A percentile compares a stretch with the other conserved stretches of the same genome.
phyloP scores from a whole-genome alignment of 768 basidiomycete genomes.

The Fibroporia radiculosa region DNA sequence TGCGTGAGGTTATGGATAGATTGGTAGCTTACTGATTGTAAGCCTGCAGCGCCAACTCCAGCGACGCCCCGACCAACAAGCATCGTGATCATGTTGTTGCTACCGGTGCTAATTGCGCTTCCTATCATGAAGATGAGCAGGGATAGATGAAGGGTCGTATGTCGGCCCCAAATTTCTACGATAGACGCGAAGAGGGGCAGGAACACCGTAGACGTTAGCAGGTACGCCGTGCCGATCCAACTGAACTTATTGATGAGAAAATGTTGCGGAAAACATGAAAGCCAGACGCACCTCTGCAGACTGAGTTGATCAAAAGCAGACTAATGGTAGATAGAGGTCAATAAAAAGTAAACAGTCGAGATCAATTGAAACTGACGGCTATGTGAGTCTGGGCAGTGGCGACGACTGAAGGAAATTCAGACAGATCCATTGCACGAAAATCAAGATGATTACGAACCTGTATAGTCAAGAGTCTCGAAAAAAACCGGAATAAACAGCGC shows the following conservation, averaged over 20 bases:
- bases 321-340: too few relatives aligned
- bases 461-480: constrained; percentile 34
- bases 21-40: constrained; percentile 30
- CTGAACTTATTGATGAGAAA: constrained; percentile 15
- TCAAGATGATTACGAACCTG: constrained; percentile 16
- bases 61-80: constrained; percentile 40
- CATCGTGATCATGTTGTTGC: constrained; percentile 36
- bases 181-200: constrained; percentile 43
- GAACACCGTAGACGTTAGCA: constrained; percentile 46
- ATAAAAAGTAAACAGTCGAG: too few relatives aligned
- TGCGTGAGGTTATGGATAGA: too few relatives aligned
- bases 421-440: not conserved
- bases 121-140: constrained; percentile 39
- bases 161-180: constrained; percentile 43
- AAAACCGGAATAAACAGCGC: constrained; percentile 35
- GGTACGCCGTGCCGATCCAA: constrained; percentile 43
- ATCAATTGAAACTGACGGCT: constrained; percentile 40
- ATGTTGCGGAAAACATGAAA: too few relatives aligned
- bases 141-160: constrained; percentile 37
- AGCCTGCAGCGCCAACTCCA: constrained; percentile 39
- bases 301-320: constrained; percentile 27
- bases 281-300: constrained; percentile 22
- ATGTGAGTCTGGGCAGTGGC: constrained; percentile 46
- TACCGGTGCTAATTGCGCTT: constrained; percentile 39
- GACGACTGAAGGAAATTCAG: constrained; percentile 33